These are phyloP conservation scores for Colletotrichum tropicale DNA, from an alignment of 2,329 filamentous ascomycete species.

Conservation along the genomic window DNA sequence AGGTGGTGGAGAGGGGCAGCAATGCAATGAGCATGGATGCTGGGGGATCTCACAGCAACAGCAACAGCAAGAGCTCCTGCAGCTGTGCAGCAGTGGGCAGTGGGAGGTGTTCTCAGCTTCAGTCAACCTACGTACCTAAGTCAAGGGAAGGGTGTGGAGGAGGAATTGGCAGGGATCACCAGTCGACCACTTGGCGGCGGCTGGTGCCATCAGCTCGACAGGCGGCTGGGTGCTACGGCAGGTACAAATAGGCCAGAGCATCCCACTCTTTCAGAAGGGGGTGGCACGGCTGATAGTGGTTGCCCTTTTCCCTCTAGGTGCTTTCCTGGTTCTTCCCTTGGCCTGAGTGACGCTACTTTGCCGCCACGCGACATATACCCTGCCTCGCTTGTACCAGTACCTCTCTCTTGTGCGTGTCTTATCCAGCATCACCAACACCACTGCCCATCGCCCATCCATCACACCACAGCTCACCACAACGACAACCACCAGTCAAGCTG, in stretches of 20 bases:
- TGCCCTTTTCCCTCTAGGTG: neutral
- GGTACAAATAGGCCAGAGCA: conserved; percentile 18
- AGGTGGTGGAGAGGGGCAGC: neutral
- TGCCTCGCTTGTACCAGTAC: neutral
- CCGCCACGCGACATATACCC: neutral
- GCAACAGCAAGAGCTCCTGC: neutral
- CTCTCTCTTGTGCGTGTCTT: neutral
- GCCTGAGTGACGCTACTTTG: neutral
- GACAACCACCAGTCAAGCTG: neutral
- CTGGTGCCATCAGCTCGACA: neutral
- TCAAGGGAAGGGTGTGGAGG: neutral
- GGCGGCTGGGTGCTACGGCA: neutral
- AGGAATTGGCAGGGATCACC: neutral
- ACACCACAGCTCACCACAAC: neutral
- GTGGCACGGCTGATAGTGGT: conserved; percentile 4
- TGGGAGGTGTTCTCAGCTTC: neutral
- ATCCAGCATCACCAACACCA: neutral
- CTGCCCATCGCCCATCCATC: neutral
- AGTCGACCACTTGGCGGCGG: neutral
- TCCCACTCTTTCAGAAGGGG: conserved; percentile 18
- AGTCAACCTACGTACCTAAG: no score
- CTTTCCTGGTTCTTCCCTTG: neutral
- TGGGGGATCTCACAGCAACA: neutral
- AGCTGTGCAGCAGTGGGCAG: neutral
- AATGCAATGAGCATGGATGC: neutral